Base-by-base conservation (phyloP, 2,329 filamentous ascomycete genomes). In the Fusarium annulatum region DNA sequence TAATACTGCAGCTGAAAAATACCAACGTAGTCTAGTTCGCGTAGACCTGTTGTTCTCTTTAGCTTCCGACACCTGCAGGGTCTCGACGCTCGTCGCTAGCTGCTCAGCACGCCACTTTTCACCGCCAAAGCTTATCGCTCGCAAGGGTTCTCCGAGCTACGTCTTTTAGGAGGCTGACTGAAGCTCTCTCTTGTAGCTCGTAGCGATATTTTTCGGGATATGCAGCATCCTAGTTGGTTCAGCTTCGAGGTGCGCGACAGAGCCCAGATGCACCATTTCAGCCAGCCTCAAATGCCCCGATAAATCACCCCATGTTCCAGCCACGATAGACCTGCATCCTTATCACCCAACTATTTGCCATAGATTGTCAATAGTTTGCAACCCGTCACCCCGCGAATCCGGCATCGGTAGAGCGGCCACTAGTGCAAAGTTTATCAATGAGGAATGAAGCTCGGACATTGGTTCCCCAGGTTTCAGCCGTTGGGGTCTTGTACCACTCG, bases 111-210 rank as follows among this genome's bases (percentile, higher is more conserved):
- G 49, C 49, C 33, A 53, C 49, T 38, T 1, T 38, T 3, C 18
- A 3, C 18, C 2, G 18, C 16, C 6, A n/a, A 19, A 10, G 8
- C 2, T 10, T 14, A 7, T 34, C 16, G 8, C 3, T 10, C 19
- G 8, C 8, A 34, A 23, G 12, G 5, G 4, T 4, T 18, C 21
- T 7, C 2, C 11, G 1, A 23, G 9, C 6, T 16, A 14, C 23
- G 4, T 3, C 21, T 9, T 2, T 3, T 3, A 10, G 19, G 26
- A 7, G 16, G 11, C 11, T 34, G 30, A 3, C 30, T 38, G 33
- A 16, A 38, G 18, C 12, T 21, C 9, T 34, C 4, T 28, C 11
- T 10, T 3, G 34, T 7, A 36, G 9, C 23, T 38, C 49, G 33
- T 38, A 26, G 49, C 23, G 49, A 53, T 28, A 7, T 6, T 21